Conservation (phyloP, 768 basidiomycete species). For the Clitopilus hobsonii region DNA sequence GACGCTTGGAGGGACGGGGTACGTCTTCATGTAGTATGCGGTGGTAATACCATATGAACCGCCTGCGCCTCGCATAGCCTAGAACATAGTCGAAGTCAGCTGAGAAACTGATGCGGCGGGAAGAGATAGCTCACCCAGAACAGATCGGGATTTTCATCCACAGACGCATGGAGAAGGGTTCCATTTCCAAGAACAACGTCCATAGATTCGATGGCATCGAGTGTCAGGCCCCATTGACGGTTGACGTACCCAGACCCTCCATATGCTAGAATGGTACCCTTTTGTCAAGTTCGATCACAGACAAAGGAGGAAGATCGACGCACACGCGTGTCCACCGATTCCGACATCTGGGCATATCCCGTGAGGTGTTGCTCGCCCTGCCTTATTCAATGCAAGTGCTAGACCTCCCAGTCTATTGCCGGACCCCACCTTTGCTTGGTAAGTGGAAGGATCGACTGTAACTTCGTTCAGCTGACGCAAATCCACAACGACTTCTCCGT, state of each 20-base stretch:
- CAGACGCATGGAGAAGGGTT: constrained; percentile 15
- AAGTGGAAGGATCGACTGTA: constrained; percentile 20
- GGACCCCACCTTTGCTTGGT: constrained; percentile 24
- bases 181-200: constrained; percentile 24
- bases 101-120: neutral
- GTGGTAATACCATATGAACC: neutral
- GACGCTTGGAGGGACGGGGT: constrained; percentile 25
- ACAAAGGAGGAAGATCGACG: neutral
- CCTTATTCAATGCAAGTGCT: constrained; percentile 23
- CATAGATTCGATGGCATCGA: constrained; percentile 18
- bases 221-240: constrained; percentile 23
- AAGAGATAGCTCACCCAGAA: constrained; percentile 18
- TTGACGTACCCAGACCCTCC: constrained; percentile 22
- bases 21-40: neutral
- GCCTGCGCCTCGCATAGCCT: constrained; percentile 2
- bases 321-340: constrained; percentile 39
- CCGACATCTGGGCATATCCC: constrained; percentile 44
- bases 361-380: constrained; percentile 36
- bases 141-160: constrained; percentile 17
- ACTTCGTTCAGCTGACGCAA: constrained; percentile 31
- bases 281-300: neutral
- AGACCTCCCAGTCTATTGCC: neutral
- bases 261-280: constrained; percentile 9
- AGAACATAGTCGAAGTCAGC: neutral
- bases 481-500: constrained; percentile 38